A percentile compares a stretch with the other conserved stretches of the same genome.
These are phyloP conservation scores for Serpula lacrymans DNA, from an alignment of 768 basidiomycete species.

Conservation along the genomic window DNA sequence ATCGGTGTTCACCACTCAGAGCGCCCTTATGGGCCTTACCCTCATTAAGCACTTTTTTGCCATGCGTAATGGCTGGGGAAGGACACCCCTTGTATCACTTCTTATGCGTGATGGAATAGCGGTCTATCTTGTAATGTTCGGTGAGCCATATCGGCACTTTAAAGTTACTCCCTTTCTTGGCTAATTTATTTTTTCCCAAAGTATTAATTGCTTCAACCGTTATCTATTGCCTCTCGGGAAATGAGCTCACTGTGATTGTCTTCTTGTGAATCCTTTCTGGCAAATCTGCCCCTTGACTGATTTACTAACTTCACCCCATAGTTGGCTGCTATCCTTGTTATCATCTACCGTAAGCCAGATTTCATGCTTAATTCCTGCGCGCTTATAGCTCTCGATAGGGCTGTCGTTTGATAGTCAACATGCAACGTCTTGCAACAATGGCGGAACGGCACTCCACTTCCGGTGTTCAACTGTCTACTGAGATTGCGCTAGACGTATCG, in stretches of 20 bases:
- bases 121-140: constrained; percentile 38
- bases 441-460: no score
- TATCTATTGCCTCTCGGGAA: background rate
- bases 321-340: constrained; percentile 12
- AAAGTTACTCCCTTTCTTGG: background rate
- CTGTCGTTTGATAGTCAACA: constrained; percentile 21
- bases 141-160: constrained; percentile 24
- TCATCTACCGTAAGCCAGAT: constrained; percentile 15
- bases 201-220: background rate
- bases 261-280: constrained; percentile 9
- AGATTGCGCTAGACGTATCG: no score
- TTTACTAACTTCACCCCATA: background rate
- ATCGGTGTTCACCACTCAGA: constrained; percentile 33
- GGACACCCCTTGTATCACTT: constrained; percentile 32
- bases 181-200: constrained; percentile 1
- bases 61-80: constrained; percentile 36
- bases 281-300: background rate
- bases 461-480: no score
- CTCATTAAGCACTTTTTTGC: constrained; percentile 32
- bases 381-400: constrained; percentile 11
- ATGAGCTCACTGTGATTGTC: constrained; percentile 1
- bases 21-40: constrained; percentile 37
- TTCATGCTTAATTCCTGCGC: background rate
- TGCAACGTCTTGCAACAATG: constrained; percentile 19
- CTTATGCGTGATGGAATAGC: constrained; percentile 19